These are phyloP conservation scores for Saksenaea vasiformis DNA, from an alignment of 371 early-diverging fungal species.

Conservation along the genomic window DNA sequence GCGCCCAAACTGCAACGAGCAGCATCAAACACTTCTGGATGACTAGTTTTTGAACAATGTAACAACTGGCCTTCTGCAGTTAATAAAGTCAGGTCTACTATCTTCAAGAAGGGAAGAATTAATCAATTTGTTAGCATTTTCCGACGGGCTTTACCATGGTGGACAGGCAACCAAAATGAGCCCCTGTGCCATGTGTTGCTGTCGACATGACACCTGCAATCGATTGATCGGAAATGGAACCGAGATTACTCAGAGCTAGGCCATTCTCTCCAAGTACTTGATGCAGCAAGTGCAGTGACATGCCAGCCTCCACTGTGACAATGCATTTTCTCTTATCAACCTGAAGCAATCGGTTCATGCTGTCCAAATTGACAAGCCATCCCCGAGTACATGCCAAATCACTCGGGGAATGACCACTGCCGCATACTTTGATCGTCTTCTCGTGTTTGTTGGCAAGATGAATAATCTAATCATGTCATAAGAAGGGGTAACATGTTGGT, in stretches of 20 bases:
- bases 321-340: slow-evolving; percentile 49
- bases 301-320: slow-evolving; percentile 76
- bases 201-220: slow-evolving; percentile 80
- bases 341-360: slow-evolving; percentile 57
- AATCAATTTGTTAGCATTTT: background rate
- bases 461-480: slow-evolving; percentile 46
- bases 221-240: slow-evolving; percentile 85
- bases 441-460: slow-evolving; percentile 42
- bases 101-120: slow-evolving; percentile 23
- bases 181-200: slow-evolving; percentile 84
- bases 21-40: slow-evolving; percentile 65
- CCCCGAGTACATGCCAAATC: slow-evolving; percentile 76
- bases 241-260: slow-evolving; percentile 74
- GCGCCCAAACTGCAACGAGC: slow-evolving; percentile 78
- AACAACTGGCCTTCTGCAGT: slow-evolving; percentile 57
- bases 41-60: slow-evolving; percentile 46
- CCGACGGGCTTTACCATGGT: slow-evolving; percentile 49
- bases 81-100: slow-evolving; percentile 61
- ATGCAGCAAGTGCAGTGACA: slow-evolving; percentile 68
- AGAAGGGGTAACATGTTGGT: background rate
- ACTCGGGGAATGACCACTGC: slow-evolving; percentile 83
- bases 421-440: slow-evolving; percentile 67
- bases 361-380: slow-evolving; percentile 73
- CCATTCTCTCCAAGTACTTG: slow-evolving; percentile 56
- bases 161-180: slow-evolving; percentile 67